Conservation (phyloP, 345 rosid genomes). For the Dovyalis caffra region DNA sequence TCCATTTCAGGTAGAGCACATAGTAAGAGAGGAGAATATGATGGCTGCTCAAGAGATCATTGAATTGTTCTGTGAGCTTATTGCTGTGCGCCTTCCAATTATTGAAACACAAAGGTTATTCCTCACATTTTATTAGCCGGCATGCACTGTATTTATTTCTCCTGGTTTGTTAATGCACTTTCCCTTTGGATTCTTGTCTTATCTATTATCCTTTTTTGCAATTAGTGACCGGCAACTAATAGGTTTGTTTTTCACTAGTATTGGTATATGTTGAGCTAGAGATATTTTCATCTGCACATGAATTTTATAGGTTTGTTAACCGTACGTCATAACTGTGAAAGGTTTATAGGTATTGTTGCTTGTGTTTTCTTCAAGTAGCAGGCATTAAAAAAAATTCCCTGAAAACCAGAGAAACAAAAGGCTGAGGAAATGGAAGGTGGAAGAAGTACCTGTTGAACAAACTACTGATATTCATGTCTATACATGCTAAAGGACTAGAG, state of each 20-base stretch:
- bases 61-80: slow-evolving; percentile 85
- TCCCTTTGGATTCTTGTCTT: neutral
- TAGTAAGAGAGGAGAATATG: slow-evolving; percentile 94
- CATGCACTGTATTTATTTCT: slow-evolving; percentile 9
- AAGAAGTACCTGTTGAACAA: neutral
- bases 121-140: neutral
- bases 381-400: neutral
- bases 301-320: slow-evolving; percentile 1
- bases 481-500: neutral
- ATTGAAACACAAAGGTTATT: slow-evolving; percentile 84
- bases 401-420: neutral
- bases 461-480: neutral
- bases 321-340: neutral
- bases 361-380: neutral
- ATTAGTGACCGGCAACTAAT: neutral
- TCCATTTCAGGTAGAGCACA: slow-evolving; percentile 78
- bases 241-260: neutral
- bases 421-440: neutral
- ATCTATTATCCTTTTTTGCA: neutral
- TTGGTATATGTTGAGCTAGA: neutral
- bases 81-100: slow-evolving; percentile 87
- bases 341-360: neutral
- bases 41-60: slow-evolving; percentile 98
- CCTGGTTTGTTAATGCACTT: neutral
- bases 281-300: neutral